phyloP scores from a whole-genome alignment of 805 yeast species.

The Teunomyces tritomae region DNA sequence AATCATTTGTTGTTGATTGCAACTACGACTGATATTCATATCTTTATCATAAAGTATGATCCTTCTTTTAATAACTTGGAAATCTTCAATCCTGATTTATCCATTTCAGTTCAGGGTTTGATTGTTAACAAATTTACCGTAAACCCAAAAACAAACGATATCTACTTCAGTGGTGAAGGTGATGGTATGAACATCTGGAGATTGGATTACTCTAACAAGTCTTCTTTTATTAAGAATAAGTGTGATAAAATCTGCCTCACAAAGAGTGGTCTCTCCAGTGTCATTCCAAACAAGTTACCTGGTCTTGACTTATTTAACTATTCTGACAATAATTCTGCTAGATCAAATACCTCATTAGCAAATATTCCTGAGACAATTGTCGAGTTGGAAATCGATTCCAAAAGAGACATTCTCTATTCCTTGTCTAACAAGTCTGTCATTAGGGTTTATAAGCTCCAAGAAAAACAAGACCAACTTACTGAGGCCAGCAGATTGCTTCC shows the following conservation, averaged over 20 bases:
- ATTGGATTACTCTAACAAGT: slow-evolving; percentile 74
- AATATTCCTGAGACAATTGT: slow-evolving; percentile 53
- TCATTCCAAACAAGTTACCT: slow-evolving; percentile 35
- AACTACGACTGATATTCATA: slow-evolving; percentile 74
- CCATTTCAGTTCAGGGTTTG: slow-evolving; percentile 76
- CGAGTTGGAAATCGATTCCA: slow-evolving; percentile 70
- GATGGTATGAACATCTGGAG: slow-evolving; percentile 86
- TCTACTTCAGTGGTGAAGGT: slow-evolving; percentile 79
- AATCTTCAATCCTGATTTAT: slow-evolving; percentile 78
- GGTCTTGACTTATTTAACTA: slow-evolving; percentile 31
- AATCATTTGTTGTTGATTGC: slow-evolving; percentile 71
- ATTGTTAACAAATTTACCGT: slow-evolving; percentile 61
- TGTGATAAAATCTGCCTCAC: slow-evolving; percentile 84
- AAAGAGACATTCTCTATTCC: slow-evolving; percentile 75
- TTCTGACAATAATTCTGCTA: slow-evolving; percentile 13
- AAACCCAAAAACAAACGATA: slow-evolving; percentile 66
- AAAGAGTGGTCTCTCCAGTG: slow-evolving; percentile 48
- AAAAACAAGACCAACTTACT: slow-evolving; percentile 38
- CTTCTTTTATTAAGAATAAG: slow-evolving; percentile 82
- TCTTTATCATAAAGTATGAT: slow-evolving; percentile 67
- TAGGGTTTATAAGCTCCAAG: slow-evolving; percentile 65
- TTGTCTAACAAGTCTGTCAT: slow-evolving; percentile 80
- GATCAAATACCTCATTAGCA: slow-evolving; percentile 3
- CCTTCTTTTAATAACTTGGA: slow-evolving; percentile 48
- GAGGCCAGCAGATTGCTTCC: slow-evolving; percentile 41